Conservation (phyloP, 345 rosid genomes). For the Rhodamnia rubescens region DNA sequence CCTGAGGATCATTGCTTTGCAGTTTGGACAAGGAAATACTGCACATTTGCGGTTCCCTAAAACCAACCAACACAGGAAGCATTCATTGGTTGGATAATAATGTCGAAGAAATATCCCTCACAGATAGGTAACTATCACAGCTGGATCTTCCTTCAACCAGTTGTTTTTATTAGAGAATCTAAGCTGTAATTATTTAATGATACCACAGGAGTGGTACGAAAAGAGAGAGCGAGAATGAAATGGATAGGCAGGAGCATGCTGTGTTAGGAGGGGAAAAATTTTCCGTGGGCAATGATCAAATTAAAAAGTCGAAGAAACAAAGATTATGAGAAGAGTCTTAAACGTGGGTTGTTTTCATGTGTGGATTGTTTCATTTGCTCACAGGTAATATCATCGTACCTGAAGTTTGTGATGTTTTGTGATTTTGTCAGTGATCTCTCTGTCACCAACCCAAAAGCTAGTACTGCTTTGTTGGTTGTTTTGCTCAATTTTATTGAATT, state of each 20-base stretch:
- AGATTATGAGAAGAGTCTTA: slow-evolving; percentile 10
- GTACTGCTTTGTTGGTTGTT: background rate
- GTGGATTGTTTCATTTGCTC: background rate
- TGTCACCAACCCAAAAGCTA: background rate
- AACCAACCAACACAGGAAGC: slow-evolving; percentile 47
- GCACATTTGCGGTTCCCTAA: slow-evolving; percentile 60
- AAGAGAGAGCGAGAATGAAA: slow-evolving; percentile 21
- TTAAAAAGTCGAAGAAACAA: slow-evolving; percentile 28
- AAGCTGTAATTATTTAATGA: background rate
- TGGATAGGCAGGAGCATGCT: slow-evolving; percentile 5
- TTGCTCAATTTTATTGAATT: background rate
- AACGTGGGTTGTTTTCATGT: background rate
- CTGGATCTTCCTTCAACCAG: background rate
- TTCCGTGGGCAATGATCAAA: background rate
- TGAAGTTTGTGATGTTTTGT: background rate
- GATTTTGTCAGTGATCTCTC: background rate
- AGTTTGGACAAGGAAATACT: slow-evolving; percentile 70
- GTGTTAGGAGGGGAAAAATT: background rate
- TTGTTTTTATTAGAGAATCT: background rate
- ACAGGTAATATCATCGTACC: background rate
- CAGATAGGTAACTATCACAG: slow-evolving; percentile 24
- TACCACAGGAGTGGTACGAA: slow-evolving; percentile 21
- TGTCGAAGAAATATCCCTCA: slow-evolving; percentile 9
- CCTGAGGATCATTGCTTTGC: slow-evolving; percentile 12
- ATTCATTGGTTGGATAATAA: slow-evolving; percentile 47